Conservation (phyloP, 306 rosid species). For the Clitoria ternatea region DNA sequence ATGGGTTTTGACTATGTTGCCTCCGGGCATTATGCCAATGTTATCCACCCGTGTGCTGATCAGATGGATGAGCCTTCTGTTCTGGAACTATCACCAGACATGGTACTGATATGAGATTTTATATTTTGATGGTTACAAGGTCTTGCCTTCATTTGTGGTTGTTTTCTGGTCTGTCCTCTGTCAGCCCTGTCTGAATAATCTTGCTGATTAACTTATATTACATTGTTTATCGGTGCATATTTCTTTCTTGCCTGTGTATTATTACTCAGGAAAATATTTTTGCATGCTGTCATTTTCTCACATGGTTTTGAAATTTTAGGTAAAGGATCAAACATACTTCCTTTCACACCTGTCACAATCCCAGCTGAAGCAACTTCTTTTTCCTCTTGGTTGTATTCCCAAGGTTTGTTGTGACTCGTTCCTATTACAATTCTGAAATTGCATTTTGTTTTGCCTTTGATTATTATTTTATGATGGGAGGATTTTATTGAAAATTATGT, state of each 20-base stretch:
- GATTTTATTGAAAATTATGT: too few relatives aligned
- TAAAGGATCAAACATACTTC: slow-evolving; percentile 96
- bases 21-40: slow-evolving; percentile 93
- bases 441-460: not conserved
- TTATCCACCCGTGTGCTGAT: slow-evolving; percentile 54
- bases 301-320: slow-evolving; percentile 45
- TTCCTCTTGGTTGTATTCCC: slow-evolving; percentile 83
- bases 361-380: slow-evolving; percentile 74
- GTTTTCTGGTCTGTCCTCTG: too few relatives aligned
- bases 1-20: slow-evolving; percentile 90
- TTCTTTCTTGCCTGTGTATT: not conserved
- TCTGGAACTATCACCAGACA: slow-evolving; percentile 75
- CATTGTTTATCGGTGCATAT: slow-evolving; percentile 1
- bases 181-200: not conserved
- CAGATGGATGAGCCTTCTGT: slow-evolving; percentile 42
- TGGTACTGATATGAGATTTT: slow-evolving; percentile 47
- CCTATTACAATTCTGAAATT: slow-evolving; percentile 8
- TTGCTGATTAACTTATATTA: slow-evolving; percentile 13
- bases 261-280: not conserved
- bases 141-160: slow-evolving; percentile 12
- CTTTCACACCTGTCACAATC: slow-evolving; percentile 83
- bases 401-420: slow-evolving; percentile 56
- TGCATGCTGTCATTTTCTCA: slow-evolving; percentile 16
- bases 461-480: slow-evolving; percentile 15
- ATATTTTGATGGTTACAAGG: not conserved